Conservation (phyloP, 768 basidiomycete species). For the Hygrophoropsis aurantiaca region DNA sequence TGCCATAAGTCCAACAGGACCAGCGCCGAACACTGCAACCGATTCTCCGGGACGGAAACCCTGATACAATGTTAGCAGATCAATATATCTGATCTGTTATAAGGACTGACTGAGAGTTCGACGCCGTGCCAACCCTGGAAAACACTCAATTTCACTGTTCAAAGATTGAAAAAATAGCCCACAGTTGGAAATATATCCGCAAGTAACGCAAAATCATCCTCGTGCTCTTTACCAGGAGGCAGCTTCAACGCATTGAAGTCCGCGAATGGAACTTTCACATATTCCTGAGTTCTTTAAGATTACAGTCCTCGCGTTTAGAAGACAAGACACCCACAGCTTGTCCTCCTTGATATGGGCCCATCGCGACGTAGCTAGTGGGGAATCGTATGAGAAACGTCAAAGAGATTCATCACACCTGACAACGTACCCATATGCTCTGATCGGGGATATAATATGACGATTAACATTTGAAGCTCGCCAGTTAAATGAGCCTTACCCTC, state of each 20-base stretch:
- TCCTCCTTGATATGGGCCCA: conserved; percentile 56
- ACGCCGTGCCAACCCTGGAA: conserved; percentile 53
- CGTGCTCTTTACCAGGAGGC: conserved; percentile 51
- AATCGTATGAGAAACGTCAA: background rate
- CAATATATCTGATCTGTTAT: background rate
- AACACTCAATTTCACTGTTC: background rate
- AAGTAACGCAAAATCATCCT: conserved; percentile 54
- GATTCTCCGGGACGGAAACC: conserved; percentile 55
- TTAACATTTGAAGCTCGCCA: background rate
- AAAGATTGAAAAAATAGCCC: conserved; percentile 8
- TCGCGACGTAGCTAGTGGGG: conserved; percentile 49
- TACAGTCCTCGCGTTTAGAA: background rate
- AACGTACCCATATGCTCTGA: conserved; percentile 46
- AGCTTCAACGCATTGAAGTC: conserved; percentile 56
- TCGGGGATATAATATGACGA: background rate
- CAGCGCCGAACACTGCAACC: conserved; percentile 53
- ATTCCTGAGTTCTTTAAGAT: conserved; percentile 38
- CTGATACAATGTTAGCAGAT: conserved; percentile 15
- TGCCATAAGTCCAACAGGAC: conserved; percentile 57
- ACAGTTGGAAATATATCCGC: conserved; percentile 60
- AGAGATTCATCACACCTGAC: background rate
- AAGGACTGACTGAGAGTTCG: conserved; percentile 38
- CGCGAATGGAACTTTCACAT: conserved; percentile 54
- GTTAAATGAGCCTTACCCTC: conserved; percentile 34
- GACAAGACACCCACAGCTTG: conserved; percentile 39